Conservation (phyloP, 2,329 filamentous ascomycete species). For the Ophiostoma perfectum region DNA sequence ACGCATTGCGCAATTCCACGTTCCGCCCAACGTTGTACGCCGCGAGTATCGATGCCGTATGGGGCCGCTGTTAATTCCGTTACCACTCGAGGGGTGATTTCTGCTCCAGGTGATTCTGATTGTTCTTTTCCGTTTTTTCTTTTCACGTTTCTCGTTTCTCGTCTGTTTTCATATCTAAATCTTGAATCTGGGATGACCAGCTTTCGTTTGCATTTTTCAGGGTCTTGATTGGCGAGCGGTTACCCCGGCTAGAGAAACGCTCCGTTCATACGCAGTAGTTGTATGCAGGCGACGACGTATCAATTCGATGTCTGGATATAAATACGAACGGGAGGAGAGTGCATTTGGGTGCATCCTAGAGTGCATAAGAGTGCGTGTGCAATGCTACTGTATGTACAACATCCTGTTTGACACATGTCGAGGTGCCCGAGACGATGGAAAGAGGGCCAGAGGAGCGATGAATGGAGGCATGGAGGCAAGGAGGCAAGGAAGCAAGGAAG, state of each 20-base stretch:
- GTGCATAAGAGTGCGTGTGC: not conserved
- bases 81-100: too few species aligned
- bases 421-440: conserved; percentile 6
- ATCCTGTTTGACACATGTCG: conserved; percentile 5
- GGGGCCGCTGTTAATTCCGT: conserved; percentile 3
- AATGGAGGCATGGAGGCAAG: not conserved
- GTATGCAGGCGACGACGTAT: conserved; percentile 18
- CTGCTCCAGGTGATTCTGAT: too few species aligned
- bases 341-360: not conserved
- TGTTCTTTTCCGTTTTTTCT: not conserved
- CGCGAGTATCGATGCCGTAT: conserved; percentile 7
- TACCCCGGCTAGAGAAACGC: conserved; percentile 19
- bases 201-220: not conserved
- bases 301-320: not conserved
- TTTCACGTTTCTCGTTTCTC: not conserved
- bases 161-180: too few species aligned
- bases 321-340: not conserved
- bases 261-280: conserved; percentile 21
- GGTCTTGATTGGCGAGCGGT: conserved; percentile 19
- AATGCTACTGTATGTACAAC: conserved; percentile 7
- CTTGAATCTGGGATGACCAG: not conserved
- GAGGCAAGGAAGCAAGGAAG: not conserved
- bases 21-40: conserved; percentile 6
- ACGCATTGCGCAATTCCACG: conserved; percentile 18
- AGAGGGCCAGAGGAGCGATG: not conserved